Conservation (phyloP, 805 yeast species). For the Hanseniaspora meyeri region DNA sequence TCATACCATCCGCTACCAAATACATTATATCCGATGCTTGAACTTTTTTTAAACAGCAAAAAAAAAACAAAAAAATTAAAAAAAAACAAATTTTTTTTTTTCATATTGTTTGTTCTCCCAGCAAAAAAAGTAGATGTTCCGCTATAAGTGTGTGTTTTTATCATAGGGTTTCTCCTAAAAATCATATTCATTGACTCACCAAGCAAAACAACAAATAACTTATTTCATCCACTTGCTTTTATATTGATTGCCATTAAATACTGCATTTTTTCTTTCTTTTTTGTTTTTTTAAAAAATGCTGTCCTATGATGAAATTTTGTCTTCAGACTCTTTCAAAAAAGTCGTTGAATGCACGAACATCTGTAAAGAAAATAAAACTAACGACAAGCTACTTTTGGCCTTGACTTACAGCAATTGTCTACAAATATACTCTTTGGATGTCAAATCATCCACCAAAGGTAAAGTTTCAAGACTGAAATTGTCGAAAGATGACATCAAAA, state of each 20-base stretch:
- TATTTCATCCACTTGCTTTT: too few species aligned
- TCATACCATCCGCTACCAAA: neutral
- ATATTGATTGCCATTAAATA: too few species aligned
- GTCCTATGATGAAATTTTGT: conserved; percentile 11
- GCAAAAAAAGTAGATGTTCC: neutral
- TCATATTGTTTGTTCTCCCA: neutral
- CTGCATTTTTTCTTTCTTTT: neutral
- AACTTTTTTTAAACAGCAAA: too few species aligned
- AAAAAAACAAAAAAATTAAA: too few species aligned
- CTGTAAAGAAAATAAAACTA: neutral
- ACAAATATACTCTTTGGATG: conserved; percentile 1
- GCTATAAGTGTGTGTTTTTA: neutral
- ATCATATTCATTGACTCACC: too few species aligned
- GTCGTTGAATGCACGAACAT: conserved; percentile 6
- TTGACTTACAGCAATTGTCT: neutral
- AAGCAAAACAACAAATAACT: too few species aligned
- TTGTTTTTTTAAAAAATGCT: neutral
- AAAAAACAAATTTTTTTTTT: too few species aligned
- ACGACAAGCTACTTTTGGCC: neutral
- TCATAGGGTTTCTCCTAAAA: neutral
- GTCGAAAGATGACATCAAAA: neutral
- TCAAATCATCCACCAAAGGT: conserved; percentile 4
- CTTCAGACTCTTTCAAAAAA: conserved; percentile 8
- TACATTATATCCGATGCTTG: too few species aligned
- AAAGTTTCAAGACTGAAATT: neutral